A percentile compares a stretch with the other conserved stretches of the same genome.
These are phyloP conservation scores for Mycena floridula DNA, from an alignment of 768 basidiomycete genomes.

Conservation along the genomic window DNA sequence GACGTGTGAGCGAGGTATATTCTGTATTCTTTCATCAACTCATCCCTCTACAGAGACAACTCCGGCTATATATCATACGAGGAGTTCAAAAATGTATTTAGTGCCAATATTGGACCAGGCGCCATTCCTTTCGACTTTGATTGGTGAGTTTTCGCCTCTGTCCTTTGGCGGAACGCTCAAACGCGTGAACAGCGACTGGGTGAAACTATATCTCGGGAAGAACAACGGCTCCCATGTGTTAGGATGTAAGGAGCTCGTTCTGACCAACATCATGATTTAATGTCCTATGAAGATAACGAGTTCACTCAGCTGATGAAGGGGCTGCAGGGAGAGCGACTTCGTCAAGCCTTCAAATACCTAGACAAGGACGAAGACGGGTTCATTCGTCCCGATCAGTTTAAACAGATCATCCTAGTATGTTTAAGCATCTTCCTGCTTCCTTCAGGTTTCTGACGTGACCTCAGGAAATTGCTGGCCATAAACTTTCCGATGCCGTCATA, in stretches of 20 bases:
- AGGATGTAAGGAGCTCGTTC: slow-evolving; percentile 58
- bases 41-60: slow-evolving; percentile 53
- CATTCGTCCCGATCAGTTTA: slow-evolving; percentile 90
- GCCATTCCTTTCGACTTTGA: slow-evolving; percentile 94
- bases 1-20: slow-evolving; percentile 65
- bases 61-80: slow-evolving; percentile 92
- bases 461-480: slow-evolving; percentile 95
- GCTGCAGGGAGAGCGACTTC: slow-evolving; percentile 92
- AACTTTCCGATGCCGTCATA: slow-evolving; percentile 89
- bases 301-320: slow-evolving; percentile 99
- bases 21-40: slow-evolving; percentile 11
- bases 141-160: slow-evolving; percentile 42
- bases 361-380: slow-evolving; percentile 91
- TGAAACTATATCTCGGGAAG: slow-evolving; percentile 92
- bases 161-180: not conserved
- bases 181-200: slow-evolving; percentile 68
- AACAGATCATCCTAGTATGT: slow-evolving; percentile 86
- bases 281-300: slow-evolving; percentile 65
- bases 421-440: not conserved
- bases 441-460: not conserved
- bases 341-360: slow-evolving; percentile 92
- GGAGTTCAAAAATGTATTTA: slow-evolving; percentile 92
- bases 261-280: not conserved
- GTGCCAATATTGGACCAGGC: slow-evolving; percentile 68
- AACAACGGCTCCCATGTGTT: slow-evolving; percentile 87